These are phyloP conservation scores for Amanita rubescens DNA, from an alignment of 768 basidiomycete genomes.

Conservation along the genomic window DNA sequence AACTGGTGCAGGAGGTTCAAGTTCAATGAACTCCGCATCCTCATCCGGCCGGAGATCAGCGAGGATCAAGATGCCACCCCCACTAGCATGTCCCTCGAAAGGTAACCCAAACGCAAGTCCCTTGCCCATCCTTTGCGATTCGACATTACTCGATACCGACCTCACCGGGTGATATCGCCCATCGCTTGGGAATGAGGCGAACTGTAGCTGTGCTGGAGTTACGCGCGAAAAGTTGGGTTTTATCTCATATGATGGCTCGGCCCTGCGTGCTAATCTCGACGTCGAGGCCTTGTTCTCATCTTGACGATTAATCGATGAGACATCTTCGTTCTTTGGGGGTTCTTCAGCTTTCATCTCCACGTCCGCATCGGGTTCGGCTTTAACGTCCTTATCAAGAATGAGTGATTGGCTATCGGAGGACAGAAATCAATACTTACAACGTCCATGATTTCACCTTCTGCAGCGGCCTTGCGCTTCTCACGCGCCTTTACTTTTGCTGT, in stretches of 20 bases:
- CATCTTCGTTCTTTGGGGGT: conserved; percentile 43
- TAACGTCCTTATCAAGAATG: conserved; percentile 39
- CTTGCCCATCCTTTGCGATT: conserved; percentile 28
- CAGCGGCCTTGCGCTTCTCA: conserved; percentile 86
- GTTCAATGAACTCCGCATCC: conserved; percentile 66
- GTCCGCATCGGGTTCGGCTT: conserved; percentile 48
- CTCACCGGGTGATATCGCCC: conserved; percentile 87
- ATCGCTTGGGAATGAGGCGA: conserved; percentile 74
- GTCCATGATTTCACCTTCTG: conserved; percentile 78
- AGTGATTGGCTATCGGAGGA: neutral
- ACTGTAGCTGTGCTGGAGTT: conserved; percentile 79
- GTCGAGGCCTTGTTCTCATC: conserved; percentile 19
- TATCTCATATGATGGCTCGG: conserved; percentile 70
- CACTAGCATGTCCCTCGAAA: conserved; percentile 64
- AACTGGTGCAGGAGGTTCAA: conserved; percentile 30
- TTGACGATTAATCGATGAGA: conserved; percentile 49
- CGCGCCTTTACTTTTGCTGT: conserved; percentile 96
- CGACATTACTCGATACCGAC: conserved; percentile 50
- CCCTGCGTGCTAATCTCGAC: conserved; percentile 48
- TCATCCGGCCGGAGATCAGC: conserved; percentile 66
- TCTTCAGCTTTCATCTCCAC: conserved; percentile 73
- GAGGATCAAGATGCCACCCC: conserved; percentile 84
- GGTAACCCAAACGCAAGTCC: conserved; percentile 19
- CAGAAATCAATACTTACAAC: conserved; percentile 43
- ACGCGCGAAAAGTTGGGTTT: conserved; percentile 89